Conservation (phyloP, 768 basidiomycete species). For the Mycena metata region DNA sequence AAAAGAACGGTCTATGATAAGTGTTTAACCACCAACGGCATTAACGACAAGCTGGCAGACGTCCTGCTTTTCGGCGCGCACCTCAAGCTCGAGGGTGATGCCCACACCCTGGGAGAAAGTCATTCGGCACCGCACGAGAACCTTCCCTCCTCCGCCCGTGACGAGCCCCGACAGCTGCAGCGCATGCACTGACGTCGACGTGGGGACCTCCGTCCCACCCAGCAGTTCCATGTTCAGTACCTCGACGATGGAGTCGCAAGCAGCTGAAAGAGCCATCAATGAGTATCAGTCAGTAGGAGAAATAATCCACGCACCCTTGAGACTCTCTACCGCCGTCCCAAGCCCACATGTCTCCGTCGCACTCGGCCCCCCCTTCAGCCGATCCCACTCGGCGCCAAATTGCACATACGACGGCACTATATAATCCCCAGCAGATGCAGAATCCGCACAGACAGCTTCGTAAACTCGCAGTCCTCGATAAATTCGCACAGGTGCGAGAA, state of each 20-base stretch:
- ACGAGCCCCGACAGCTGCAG: conserved; percentile 94
- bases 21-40: conserved; percentile 81
- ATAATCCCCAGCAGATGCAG: conserved; percentile 95
- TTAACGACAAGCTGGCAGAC: conserved; percentile 90
- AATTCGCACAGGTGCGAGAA: conserved; percentile 99
- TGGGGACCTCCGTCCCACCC: conserved; percentile 89
- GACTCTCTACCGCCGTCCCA: conserved; percentile 85
- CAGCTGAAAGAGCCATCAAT: conserved; percentile 67
- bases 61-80: conserved; percentile 91
- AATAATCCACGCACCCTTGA: conserved; percentile 78
- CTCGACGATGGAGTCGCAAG: conserved; percentile 95
- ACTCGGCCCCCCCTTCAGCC: conserved; percentile 80
- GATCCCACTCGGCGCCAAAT: conserved; percentile 96
- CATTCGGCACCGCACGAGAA: conserved; percentile 95
- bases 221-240: conserved; percentile 97
- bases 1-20: not conserved
- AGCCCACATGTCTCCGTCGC: conserved; percentile 95
- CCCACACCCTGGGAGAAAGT: conserved; percentile 91
- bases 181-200: conserved; percentile 90
- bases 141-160: conserved; percentile 94
- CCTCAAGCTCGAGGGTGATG: conserved; percentile 91
- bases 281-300: conserved; percentile 32
- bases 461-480: conserved; percentile 99
- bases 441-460: conserved; percentile 97
- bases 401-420: conserved; percentile 95